Base-by-base conservation (phyloP, 2,329 filamentous ascomycete genomes). In the Claviceps pusilla region DNA sequence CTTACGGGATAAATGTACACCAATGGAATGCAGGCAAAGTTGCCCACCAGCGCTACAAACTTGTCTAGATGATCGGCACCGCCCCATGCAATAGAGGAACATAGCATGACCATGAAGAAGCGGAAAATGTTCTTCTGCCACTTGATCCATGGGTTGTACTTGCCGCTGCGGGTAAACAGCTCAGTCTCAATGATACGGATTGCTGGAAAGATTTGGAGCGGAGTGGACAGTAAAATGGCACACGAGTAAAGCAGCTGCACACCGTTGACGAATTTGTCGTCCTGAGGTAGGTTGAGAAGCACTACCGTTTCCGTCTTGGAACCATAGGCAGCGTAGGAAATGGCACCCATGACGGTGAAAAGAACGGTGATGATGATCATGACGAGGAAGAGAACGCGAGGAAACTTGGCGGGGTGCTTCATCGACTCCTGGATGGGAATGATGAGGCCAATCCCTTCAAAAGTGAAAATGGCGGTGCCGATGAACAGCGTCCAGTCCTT, bases 61-160 rank as follows among this genome's bases (percentile, higher is more conserved):
- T 97, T 97, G 73, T 98, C 93, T 54, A 98, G 73, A 69, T 97
- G 85, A 60, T 89, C 87, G 3, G 93, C 91, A 57, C 93, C 93
- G 48, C 84, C 83, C 89, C 89, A 98, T 1, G 91, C 91, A 59
- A 98, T 86, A 56, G 83, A 71, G 0, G 90, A 87, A 64, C 93
- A 97, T 29, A 93, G 70, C 63, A 87, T 80, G 51, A 97, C 93
- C 58, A 96, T 82, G 65, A 91, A 84, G 76, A 97, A 98, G 54
- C 93, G 85, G 75, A 95, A 98, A 39, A 86, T 74, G 62, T 98
- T 98, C 82, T 98, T 98, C 77, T 97, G 87, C 93, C 93, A 98
- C 74, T 98, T 98, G 75, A 98, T 95, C 66, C 88, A 93, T 0
- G 89, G 90, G 66, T 97, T 96, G 73, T 96, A 95, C 71, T 98